These are phyloP conservation scores for Aureobasidium sp. DNA, from an alignment of 2,329 filamentous ascomycete species.

Conservation along the genomic window DNA sequence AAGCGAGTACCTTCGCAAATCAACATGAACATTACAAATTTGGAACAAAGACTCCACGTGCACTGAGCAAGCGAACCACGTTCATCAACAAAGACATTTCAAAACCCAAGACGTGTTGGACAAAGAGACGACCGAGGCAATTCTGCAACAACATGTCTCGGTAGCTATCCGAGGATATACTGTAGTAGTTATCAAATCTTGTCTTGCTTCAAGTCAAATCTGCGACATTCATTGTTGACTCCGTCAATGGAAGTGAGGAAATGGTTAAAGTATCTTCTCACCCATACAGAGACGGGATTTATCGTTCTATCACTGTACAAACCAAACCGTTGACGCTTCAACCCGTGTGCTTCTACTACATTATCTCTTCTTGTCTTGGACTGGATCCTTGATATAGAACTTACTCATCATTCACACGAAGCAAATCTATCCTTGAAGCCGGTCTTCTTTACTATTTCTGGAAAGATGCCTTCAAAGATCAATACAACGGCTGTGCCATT, in stretches of 20 bases:
- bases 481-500: constrained; percentile 44
- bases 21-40: background rate
- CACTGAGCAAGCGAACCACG: background rate
- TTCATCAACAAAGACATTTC: constrained; percentile 9
- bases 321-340: constrained; percentile 9
- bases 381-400: background rate
- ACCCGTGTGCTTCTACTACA: background rate
- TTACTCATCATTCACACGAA: background rate
- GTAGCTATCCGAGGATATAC: background rate
- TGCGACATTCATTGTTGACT: constrained; percentile 10
- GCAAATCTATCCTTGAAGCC: constrained; percentile 3
- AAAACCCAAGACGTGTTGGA: background rate
- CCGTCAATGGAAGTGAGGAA: background rate
- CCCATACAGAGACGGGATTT: background rate
- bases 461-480: constrained; percentile 33
- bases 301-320: too few relatives aligned
- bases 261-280: background rate
- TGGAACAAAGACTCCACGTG: constrained; percentile 15
- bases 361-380: constrained; percentile 2
- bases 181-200: constrained; percentile 5
- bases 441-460: constrained; percentile 3
- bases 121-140: constrained; percentile 6
- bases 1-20: constrained; percentile 2
- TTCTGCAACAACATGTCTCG: constrained; percentile 4
- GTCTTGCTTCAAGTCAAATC: background rate